phyloP scores from a whole-genome alignment of 371 early-diverging fungal genomes.

The Dinochytrium kinnereticum region DNA sequence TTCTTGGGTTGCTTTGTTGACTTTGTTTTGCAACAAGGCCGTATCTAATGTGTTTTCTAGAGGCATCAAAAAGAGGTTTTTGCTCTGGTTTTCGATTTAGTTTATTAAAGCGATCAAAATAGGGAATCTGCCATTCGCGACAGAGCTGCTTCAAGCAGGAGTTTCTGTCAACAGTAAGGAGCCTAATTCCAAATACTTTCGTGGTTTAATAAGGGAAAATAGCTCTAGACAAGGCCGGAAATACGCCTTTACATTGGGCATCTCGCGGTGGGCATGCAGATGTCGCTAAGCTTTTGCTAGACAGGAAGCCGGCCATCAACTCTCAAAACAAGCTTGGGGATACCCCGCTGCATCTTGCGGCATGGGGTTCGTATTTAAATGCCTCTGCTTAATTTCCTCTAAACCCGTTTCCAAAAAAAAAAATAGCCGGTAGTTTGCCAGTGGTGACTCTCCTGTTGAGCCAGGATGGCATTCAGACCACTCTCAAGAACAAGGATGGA shows the following conservation, averaged over 20 bases:
- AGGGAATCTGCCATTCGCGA: constrained; percentile 53
- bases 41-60: constrained; percentile 19
- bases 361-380: constrained; percentile 49
- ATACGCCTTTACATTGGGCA: constrained; percentile 62
- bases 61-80: constrained; percentile 51
- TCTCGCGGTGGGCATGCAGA: constrained; percentile 54
- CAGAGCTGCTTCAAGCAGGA: constrained; percentile 54
- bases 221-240: constrained; percentile 57
- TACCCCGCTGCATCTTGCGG: constrained; percentile 56
- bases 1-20: no score
- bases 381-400: no score
- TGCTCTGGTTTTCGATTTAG: not conserved
- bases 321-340: constrained; percentile 59
- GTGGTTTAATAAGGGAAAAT: no score
- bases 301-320: constrained; percentile 47
- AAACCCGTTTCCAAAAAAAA: no score
- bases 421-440: constrained; percentile 42
- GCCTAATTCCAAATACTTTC: not conserved
- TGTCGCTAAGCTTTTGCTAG: constrained; percentile 47
- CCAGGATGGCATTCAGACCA: constrained; percentile 39
- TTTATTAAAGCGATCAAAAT: constrained; percentile 17
- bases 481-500: constrained; percentile 49
- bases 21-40: not conserved
- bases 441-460: constrained; percentile 38
- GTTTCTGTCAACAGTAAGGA: constrained; percentile 53